A percentile compares a stretch with the other conserved stretches of the same genome.
Conservation (phyloP, 306 rosid genomes). For the Astragalus glycyphyllos region DNA sequence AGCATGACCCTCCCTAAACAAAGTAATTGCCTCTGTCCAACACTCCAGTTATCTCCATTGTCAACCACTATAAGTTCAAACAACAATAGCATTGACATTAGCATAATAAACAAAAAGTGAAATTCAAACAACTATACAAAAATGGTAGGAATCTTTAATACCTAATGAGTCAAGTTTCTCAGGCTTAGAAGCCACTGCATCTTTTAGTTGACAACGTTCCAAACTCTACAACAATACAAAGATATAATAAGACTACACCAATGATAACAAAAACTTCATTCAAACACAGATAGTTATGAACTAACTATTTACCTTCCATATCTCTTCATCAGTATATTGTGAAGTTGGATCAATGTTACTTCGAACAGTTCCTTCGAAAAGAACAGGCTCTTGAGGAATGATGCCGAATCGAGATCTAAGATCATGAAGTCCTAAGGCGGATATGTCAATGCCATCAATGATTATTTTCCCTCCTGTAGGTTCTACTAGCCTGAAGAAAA, state of each 20-base stretch:
- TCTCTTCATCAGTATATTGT: constrained; percentile 79
- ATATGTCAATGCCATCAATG: constrained; percentile 81
- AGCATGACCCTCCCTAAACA: constrained; percentile 95
- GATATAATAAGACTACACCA: constrained; percentile 22
- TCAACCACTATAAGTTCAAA: constrained; percentile 63
- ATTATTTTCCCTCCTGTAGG: constrained; percentile 88
- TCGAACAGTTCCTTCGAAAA: constrained; percentile 94
- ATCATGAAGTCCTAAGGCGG: constrained; percentile 84
- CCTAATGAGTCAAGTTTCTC: constrained; percentile 84
- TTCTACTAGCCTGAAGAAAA: constrained; percentile 92
- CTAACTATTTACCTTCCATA: constrained; percentile 84
- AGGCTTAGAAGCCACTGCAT: constrained; percentile 76
- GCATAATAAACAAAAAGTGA: constrained; percentile 7
- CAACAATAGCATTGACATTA: constrained; percentile 10
- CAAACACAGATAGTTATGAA: not conserved
- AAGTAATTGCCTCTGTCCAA: constrained; percentile 95
- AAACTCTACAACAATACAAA: constrained; percentile 59
- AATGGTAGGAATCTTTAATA: constrained; percentile 39
- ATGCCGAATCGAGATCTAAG: constrained; percentile 91
- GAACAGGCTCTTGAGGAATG: constrained; percentile 99
- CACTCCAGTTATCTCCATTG: constrained; percentile 97
- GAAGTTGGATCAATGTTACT: constrained; percentile 85
- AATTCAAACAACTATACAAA: constrained; percentile 26
- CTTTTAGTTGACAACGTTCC: constrained; percentile 94
- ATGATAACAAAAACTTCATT: not conserved